Evolutionary conservation across 208 protist species (phyloP).

Genomic region (Herpetomonas tarakana): DNA sequence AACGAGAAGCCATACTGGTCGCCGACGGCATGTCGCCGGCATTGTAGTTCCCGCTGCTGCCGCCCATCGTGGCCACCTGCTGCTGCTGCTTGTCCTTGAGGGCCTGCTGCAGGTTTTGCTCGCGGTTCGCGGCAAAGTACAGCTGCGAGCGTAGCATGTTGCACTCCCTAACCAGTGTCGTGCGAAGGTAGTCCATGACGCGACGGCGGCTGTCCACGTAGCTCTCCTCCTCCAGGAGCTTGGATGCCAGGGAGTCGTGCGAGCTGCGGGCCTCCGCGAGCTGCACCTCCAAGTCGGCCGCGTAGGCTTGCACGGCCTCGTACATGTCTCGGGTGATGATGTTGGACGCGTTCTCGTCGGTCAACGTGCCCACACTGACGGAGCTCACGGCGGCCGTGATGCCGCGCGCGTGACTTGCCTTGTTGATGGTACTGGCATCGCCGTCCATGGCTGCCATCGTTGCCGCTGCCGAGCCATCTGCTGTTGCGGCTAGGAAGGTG

Average conservation of each 20-base stretch:
- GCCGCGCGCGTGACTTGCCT: background rate
- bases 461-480: no score
- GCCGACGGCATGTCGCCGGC: background rate
- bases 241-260: conserved; percentile 22
- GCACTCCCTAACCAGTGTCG: conserved; percentile 81
- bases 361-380: conserved; percentile 60
- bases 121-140: conserved; percentile 35
- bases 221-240: conserved; percentile 54
- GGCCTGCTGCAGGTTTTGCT: conserved; percentile 26
- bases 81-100: conserved; percentile 22
- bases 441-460: no score
- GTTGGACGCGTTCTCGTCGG: conserved; percentile 60
- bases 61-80: conserved; percentile 8
- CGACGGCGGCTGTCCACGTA: conserved; percentile 51
- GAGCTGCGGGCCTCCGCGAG: conserved; percentile 46
- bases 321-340: conserved; percentile 52
- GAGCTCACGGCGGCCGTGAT: conserved; percentile 3
- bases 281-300: conserved; percentile 42
- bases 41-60: conserved; percentile 1
- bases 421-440: conserved; percentile 1
- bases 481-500: no score
- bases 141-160: conserved; percentile 78
- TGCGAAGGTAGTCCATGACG: conserved; percentile 79
- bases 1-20: background rate
- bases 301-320: conserved; percentile 26